A percentile compares a stretch with the other conserved stretches of the same genome.
phyloP scores from a whole-genome alignment of 129 eudicot genomes.

The Ambrosia artemisiifolia region DNA sequence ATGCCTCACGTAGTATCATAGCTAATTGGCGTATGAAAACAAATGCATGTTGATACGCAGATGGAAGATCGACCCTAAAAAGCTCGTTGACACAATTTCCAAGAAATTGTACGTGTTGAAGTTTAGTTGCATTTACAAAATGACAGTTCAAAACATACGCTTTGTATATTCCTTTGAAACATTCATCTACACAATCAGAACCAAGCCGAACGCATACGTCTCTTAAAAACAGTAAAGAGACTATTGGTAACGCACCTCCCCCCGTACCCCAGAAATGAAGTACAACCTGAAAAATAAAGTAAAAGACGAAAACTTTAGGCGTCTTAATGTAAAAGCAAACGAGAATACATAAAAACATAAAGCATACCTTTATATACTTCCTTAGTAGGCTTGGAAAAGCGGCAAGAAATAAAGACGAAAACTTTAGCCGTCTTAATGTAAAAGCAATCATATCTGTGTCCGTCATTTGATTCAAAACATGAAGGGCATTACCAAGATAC shows the following conservation, averaged over 20 bases:
- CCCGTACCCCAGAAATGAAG: slow-evolving; percentile 99
- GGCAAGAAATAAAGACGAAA: slow-evolving; percentile 78
- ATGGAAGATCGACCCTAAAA: slow-evolving; percentile 69
- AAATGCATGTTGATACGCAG: slow-evolving; percentile 92
- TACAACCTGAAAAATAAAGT: slow-evolving; percentile 54
- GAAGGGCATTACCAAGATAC: slow-evolving; percentile 88
- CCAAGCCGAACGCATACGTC: slow-evolving; percentile 80
- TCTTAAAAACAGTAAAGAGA: slow-evolving; percentile 78
- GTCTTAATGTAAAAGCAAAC: neutral
- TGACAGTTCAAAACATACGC: slow-evolving; percentile 81
- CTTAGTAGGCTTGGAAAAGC: slow-evolving; percentile 88
- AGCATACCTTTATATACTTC: slow-evolving; percentile 82
- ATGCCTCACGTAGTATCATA: slow-evolving; percentile 69
- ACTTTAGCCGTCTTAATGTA: slow-evolving; percentile 61
- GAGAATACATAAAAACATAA: neutral
- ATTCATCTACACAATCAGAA: slow-evolving; percentile 83
- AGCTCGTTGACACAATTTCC: slow-evolving; percentile 81
- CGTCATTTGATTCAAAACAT: slow-evolving; percentile 93
- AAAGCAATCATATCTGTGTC: slow-evolving; percentile 83
- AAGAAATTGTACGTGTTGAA: slow-evolving; percentile 90
- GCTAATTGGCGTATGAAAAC: slow-evolving; percentile 86
- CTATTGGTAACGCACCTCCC: slow-evolving; percentile 78
- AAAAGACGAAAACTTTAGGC: neutral
- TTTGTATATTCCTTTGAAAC: slow-evolving; percentile 91
- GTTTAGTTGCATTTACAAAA: slow-evolving; percentile 66